These are phyloP conservation scores for Tetrapisispora iriomotensis DNA, from an alignment of 805 yeast genomes.

Conservation along the genomic window DNA sequence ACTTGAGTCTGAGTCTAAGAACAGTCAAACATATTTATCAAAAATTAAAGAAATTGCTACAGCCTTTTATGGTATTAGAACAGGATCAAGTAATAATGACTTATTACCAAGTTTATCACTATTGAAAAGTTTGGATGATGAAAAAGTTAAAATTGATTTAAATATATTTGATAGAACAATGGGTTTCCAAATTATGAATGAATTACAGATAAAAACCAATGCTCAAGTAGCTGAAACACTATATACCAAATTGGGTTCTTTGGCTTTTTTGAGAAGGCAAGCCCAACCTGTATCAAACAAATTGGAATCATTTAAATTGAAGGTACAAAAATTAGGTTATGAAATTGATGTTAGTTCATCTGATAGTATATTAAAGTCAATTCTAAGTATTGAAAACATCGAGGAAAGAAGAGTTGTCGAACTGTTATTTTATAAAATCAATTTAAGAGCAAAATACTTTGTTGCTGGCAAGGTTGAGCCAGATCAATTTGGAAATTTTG, in stretches of 20 bases:
- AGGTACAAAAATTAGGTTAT: conserved; percentile 55
- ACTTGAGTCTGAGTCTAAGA: conserved; percentile 3
- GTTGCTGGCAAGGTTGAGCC: conserved; percentile 83
- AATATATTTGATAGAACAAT: conserved; percentile 58
- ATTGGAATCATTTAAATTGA: conserved; percentile 67
- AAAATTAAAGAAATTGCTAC: conserved; percentile 18
- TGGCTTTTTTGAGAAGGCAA: conserved; percentile 80
- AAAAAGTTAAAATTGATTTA: conserved; percentile 58
- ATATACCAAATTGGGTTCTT: conserved; percentile 67
- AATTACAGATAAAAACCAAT: conserved; percentile 72
- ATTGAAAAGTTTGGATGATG: conserved; percentile 78
- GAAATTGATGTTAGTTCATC: conserved; percentile 67
- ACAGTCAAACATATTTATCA: conserved; percentile 7
- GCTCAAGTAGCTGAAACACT: conserved; percentile 74
- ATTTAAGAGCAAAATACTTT: conserved; percentile 78
- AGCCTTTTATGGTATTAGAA: conserved; percentile 19
- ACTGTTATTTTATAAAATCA: conserved; percentile 66
- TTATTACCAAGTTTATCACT: conserved; percentile 43
- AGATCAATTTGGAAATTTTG: conserved; percentile 68
- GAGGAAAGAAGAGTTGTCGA: conserved; percentile 65
- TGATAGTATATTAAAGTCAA: conserved; percentile 59
- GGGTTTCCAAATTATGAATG: conserved; percentile 54
- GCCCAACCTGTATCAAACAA: conserved; percentile 74
- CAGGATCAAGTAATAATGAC: conserved; percentile 10
- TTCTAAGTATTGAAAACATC: conserved; percentile 53